Evolutionary conservation across 73 alveolate species (phyloP), one percentile per base, ranked within the genome.

Genomic region (Tetrahymena elliotti): DNA sequence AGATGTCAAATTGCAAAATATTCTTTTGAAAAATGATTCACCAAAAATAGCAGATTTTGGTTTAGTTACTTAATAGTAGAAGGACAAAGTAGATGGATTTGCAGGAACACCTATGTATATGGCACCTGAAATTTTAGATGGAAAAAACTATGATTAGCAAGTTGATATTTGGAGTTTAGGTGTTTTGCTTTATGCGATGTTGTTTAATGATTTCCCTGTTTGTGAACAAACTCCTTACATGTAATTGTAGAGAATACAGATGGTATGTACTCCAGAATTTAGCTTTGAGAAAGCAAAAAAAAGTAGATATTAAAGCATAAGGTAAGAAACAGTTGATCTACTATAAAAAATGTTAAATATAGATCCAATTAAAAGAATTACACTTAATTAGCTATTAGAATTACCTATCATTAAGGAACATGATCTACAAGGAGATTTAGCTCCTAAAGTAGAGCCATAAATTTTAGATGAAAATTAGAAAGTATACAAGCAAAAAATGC

Each of bases 151-250:
- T 94, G 98, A 97, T 94, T 94, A 98, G 40, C 92, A 97, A 38
- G 97, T 97, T 13, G 99, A 98, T 94, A 97, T 98, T 36, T 98
- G 99, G 99, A 98, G 98, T 94, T 93, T 97, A 36, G 99, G 99
- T 9, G 99, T 98, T 34, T 96, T 98, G 93, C 83, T 98, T 94
- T 98, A 97, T 97, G 99, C 98, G 93, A 94, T 98, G 83, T 53
- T 98, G 40, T 97, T 99, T 24, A 99, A 99, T 20, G 95, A 97
- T 96, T 98, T 98, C 31, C 99, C 99, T 6, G 97, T 98, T 93
- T 68, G 34, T 24, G 97, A 34, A 93, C 38, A 84, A 92, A 88
- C 38, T 15, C 27, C 35, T 22, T 84, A 8, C 36, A 27, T 68
- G 36, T 68, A 68, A 11, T 93, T 34, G 31, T 20, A 40, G 53